Percentiles rank a stretch among this genome's conserved stretches.
These are phyloP conservation scores for Arctostaphylos glauca DNA, from an alignment of 148 eudicot species.

Conservation along the genomic window DNA sequence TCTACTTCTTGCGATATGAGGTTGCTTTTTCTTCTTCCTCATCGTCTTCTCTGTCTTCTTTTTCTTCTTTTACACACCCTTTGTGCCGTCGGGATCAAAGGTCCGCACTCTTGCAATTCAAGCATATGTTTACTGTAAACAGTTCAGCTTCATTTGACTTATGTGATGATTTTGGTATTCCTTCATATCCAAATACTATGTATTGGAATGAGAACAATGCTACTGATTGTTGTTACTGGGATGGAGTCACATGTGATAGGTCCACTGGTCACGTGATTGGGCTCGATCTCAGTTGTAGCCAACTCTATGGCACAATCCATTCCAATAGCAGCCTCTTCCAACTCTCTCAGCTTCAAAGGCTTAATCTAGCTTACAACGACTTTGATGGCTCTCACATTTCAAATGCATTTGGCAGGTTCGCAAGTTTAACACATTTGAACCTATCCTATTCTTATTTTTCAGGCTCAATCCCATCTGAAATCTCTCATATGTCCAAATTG, in stretches of 20 bases:
- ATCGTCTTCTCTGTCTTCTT: too few species aligned
- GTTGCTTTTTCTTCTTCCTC: too few species aligned
- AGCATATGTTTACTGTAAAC: too few species aligned
- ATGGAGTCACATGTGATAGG: not conserved
- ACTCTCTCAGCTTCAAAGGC: not conserved
- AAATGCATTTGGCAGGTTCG: not conserved
- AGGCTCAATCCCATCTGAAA: not conserved
- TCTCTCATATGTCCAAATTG: too few species aligned
- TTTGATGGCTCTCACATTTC: not conserved
- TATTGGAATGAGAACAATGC: not conserved
- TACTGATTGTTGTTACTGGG: not conserved
- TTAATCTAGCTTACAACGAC: not conserved
- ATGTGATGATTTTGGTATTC: too few species aligned
- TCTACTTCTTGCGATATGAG: too few species aligned
- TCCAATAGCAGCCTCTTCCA: not conserved
- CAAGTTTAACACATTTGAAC: not conserved
- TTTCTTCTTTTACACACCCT: too few species aligned
- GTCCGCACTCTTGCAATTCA: too few species aligned
- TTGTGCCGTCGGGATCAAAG: too few species aligned
- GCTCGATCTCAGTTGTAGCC: slow-evolving; percentile 3
- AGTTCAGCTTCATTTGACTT: too few species aligned
- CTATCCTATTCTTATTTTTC: not conserved
- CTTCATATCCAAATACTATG: not conserved
- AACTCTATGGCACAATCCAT: not conserved
- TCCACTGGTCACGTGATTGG: not conserved